phyloP scores from a whole-genome alignment of 1,284 basidiomycete genomes.

The Heterobasidion occidentale region DNA sequence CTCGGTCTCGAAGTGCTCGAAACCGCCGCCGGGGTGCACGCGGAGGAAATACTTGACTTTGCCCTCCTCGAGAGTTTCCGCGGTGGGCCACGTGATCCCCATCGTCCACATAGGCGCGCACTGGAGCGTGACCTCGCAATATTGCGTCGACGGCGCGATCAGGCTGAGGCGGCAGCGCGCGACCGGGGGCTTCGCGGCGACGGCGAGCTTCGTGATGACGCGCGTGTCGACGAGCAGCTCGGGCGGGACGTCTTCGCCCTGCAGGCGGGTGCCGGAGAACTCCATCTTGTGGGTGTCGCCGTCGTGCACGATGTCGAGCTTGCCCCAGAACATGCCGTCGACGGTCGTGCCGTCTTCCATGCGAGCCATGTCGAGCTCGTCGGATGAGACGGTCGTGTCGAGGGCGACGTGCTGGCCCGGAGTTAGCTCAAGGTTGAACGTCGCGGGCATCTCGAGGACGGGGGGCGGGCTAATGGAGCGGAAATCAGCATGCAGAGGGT shows the following conservation, averaged over 20 bases:
- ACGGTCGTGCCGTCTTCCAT: slow-evolving; percentile 82
- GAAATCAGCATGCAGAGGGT: not conserved
- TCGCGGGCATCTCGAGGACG: slow-evolving; percentile 77
- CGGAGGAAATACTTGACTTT: slow-evolving; percentile 76
- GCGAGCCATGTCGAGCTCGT: slow-evolving; percentile 76
- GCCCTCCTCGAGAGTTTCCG: slow-evolving; percentile 55
- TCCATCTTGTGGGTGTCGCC: slow-evolving; percentile 72
- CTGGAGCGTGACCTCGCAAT: slow-evolving; percentile 65
- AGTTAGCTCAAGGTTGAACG: slow-evolving; percentile 68
- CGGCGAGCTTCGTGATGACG: slow-evolving; percentile 63
- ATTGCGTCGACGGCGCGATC: slow-evolving; percentile 59
- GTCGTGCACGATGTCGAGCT: slow-evolving; percentile 69
- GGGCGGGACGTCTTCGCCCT: slow-evolving; percentile 46
- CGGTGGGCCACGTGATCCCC: slow-evolving; percentile 65
- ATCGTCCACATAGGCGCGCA: slow-evolving; percentile 67
- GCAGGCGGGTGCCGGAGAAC: slow-evolving; percentile 66
- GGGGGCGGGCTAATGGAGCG: slow-evolving; percentile 56
- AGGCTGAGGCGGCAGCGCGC: slow-evolving; percentile 71
- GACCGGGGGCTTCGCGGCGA: slow-evolving; percentile 59
- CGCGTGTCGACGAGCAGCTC: slow-evolving; percentile 69
- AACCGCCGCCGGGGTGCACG: slow-evolving; percentile 69
- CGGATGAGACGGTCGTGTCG: slow-evolving; percentile 66
- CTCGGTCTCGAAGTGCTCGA: slow-evolving; percentile 75
- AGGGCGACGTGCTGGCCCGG: slow-evolving; percentile 69
- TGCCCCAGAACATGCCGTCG: slow-evolving; percentile 78